Evolutionary conservation across 2,329 filamentous ascomycete species (phyloP), one percentile per base, ranked within the genome.

Genomic region (Stenocarpella maydis): DNA sequence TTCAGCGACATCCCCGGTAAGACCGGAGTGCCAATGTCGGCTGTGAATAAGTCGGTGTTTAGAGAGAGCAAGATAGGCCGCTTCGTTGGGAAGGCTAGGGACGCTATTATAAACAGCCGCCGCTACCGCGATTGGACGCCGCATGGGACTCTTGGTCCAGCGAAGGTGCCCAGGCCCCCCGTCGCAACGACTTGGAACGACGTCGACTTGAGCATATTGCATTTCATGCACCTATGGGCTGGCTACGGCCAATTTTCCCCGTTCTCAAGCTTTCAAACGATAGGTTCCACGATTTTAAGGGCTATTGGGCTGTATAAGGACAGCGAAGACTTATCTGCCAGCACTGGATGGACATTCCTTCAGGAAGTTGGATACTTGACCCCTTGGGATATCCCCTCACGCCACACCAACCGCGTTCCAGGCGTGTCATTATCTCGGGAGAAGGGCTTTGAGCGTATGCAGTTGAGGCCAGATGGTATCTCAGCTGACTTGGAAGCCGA

Each of bases 291-390:
- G 15, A 84, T 96, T 43, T 77, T 96, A 45, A 87, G 88, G 24
- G 85, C 87, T 10, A 80, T 89, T 0, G 85, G 83, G 1, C 82
- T 90, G 66, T 95, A 95, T 75, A 74, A 78, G 7, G 81, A 86
- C 8, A 80, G 78, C 21, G 78, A 85, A 58, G 77, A 78, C 61
- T 80, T 89, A 45, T 82, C 83, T 28, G 77, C 80, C 17, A 76
- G 77, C 49, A 82, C 83, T 5, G 86, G 86, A 43, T 90, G 88
- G 84, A 85, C 88, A 1, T 93, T 95, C 72, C 79, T 96, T 37
- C 91, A 95, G 75, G 93, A 96, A 77, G 83, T 95, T 49, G 92
- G 92, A 14, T 88, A 89, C 65, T 85, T 94, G 50, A 81, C 87
- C 9, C 91, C 92, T 0, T 93, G 90, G 86, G 91, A 94, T 74